Percentiles rank a stretch among this genome's conserved stretches.
Conservation (phyloP, 2,329 filamentous ascomycete genomes). For the Berkeleyomyces basicola region DNA sequence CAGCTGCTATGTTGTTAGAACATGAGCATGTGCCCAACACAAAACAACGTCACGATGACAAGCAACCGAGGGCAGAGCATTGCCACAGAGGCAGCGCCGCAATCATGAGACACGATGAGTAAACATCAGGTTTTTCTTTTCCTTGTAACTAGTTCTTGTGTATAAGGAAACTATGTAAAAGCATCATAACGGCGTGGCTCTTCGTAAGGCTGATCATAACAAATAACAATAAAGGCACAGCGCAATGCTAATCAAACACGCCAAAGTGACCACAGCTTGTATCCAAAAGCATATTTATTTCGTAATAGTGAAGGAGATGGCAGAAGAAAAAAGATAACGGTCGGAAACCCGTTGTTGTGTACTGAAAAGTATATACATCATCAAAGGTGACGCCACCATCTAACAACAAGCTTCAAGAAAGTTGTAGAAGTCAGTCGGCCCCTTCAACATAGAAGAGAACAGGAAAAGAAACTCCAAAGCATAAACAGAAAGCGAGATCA, state of each 20-base stretch:
- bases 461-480: slow-evolving; percentile 4
- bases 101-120: background rate
- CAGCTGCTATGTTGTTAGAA: background rate
- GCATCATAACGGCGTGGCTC: background rate
- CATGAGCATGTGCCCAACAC: background rate
- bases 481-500: slow-evolving; percentile 16
- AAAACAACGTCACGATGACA: background rate
- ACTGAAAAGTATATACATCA: slow-evolving; percentile 1
- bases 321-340: background rate
- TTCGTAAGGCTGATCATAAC: background rate
- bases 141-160: background rate
- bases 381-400: background rate
- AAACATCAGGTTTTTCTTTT: background rate
- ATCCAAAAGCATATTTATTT: background rate
- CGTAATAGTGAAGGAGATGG: background rate
- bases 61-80: background rate
- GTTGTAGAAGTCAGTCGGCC: background rate
- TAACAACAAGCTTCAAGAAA: background rate
- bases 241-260: background rate
- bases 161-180: background rate
- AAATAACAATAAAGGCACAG: background rate
- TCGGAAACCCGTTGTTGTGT: background rate
- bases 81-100: background rate
- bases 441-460: background rate
- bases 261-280: background rate